phyloP scores from a whole-genome alignment of 495 filamentous ascomycete genomes.

The Penicillium odoratum region DNA sequence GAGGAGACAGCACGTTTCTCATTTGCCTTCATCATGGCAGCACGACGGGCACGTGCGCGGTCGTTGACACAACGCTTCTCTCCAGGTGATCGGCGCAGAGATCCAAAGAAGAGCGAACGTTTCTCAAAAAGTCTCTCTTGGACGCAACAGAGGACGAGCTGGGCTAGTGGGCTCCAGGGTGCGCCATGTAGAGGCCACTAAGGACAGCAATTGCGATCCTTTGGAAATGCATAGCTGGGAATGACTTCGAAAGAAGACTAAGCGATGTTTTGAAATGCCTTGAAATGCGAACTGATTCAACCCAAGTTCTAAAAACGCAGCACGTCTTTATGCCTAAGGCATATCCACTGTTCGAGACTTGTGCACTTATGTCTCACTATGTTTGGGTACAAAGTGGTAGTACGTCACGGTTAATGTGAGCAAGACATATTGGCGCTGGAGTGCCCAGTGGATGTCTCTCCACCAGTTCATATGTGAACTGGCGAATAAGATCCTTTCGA shows the following conservation, averaged over 20 bases:
- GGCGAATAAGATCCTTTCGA: too few relatives aligned
- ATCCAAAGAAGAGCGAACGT: neutral
- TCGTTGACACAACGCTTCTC: neutral
- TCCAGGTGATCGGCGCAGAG: neutral
- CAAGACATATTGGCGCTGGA: too few relatives aligned
- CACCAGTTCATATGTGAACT: too few relatives aligned
- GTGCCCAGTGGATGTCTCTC: too few relatives aligned
- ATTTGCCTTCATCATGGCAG: neutral
- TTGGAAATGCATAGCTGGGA: neutral
- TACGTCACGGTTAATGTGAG: too few relatives aligned
- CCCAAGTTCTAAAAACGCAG: too few relatives aligned
- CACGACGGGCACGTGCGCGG: too few relatives aligned
- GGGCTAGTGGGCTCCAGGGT: neutral
- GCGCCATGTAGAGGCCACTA: constrained; percentile 25
- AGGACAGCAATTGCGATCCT: constrained; percentile 18
- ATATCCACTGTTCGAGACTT: too few relatives aligned
- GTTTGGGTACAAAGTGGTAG: too few relatives aligned
- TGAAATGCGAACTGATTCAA: neutral
- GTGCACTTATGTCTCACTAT: too few relatives aligned
- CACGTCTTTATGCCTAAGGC: too few relatives aligned
- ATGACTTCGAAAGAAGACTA: neutral
- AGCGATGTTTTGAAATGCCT: neutral
- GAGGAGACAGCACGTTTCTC: neutral
- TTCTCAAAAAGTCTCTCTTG: neutral
- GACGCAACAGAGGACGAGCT: neutral